phyloP scores from a whole-genome alignment of 768 basidiomycete species.

The Fomitopsis serialis region DNA sequence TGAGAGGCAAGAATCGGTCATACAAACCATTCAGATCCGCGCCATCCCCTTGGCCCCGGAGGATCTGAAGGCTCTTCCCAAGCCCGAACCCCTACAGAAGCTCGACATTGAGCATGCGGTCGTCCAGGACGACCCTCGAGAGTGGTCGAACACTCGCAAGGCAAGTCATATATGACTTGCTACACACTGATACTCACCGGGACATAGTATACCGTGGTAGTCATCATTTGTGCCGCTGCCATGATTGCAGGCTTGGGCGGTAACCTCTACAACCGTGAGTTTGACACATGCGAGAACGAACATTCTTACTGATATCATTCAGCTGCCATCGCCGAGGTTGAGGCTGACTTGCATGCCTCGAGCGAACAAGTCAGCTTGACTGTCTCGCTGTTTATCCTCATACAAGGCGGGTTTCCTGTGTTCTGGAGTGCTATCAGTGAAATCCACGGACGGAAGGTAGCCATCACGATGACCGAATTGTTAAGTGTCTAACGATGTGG shows the following conservation, averaged over 20 bases:
- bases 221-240: slow-evolving; percentile 45
- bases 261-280: slow-evolving; percentile 63
- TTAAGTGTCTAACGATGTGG: slow-evolving; percentile 5
- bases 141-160: slow-evolving; percentile 22
- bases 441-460: slow-evolving; percentile 68
- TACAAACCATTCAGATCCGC: neutral
- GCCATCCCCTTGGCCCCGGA: neutral
- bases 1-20: neutral
- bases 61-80: neutral
- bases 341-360: slow-evolving; percentile 53
- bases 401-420: slow-evolving; percentile 65
- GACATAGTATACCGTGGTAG: slow-evolving; percentile 29
- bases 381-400: slow-evolving; percentile 62
- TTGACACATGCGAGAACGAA: slow-evolving; percentile 49
- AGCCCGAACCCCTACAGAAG: neutral
- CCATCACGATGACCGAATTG: slow-evolving; percentile 37
- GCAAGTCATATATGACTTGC: slow-evolving; percentile 4
- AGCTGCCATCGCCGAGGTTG: slow-evolving; percentile 59
- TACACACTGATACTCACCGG: neutral
- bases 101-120: slow-evolving; percentile 22
- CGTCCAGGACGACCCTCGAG: slow-evolving; percentile 21
- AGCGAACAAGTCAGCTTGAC: slow-evolving; percentile 59
- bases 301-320: slow-evolving; percentile 47
- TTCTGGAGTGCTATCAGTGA: slow-evolving; percentile 70
- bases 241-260: slow-evolving; percentile 53